Percentiles rank a stretch among this genome's conserved stretches.
These are phyloP conservation scores for Capillidium rhysosporum DNA, from an alignment of 371 early-diverging fungal genomes.

Conservation along the genomic window DNA sequence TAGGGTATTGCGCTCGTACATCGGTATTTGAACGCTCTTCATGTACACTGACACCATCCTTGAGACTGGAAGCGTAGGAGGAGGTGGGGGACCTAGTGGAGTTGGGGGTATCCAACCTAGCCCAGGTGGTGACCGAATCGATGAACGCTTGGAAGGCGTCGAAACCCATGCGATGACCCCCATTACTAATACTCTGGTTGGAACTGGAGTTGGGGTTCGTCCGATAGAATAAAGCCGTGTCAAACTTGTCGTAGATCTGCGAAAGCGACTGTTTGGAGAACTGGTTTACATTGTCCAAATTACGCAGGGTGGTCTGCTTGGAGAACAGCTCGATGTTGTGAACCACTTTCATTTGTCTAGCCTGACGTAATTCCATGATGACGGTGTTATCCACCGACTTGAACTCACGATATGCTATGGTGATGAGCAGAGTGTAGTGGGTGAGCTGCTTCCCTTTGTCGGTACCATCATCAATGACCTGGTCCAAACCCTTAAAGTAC, in stretches of 20 bases:
- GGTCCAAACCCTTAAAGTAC: slow-evolving; percentile 48
- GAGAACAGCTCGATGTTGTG: slow-evolving; percentile 86
- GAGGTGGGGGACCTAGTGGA: neutral
- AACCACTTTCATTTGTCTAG: slow-evolving; percentile 84
- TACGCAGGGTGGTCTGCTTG: slow-evolving; percentile 70
- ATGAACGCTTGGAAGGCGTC: slow-evolving; percentile 38
- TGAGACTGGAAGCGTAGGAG: neutral
- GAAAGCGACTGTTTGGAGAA: slow-evolving; percentile 72
- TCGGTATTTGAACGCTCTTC: neutral
- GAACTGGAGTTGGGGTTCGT: neutral
- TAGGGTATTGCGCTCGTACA: neutral
- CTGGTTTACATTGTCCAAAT: slow-evolving; percentile 42
- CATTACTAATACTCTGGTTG: slow-evolving; percentile 7
- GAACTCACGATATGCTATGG: slow-evolving; percentile 85
- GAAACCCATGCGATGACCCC: slow-evolving; percentile 30
- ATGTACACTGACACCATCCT: neutral
- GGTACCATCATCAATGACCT: slow-evolving; percentile 33
- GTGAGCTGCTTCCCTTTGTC: slow-evolving; percentile 37
- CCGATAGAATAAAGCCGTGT: slow-evolving; percentile 57
- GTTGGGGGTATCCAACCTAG: slow-evolving; percentile 18
- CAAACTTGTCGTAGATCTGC: slow-evolving; percentile 74
- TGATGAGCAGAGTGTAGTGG: slow-evolving; percentile 78
- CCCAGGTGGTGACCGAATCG: slow-evolving; percentile 28
- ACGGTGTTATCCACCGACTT: slow-evolving; percentile 51
- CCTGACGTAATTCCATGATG: slow-evolving; percentile 63